Evolutionary conservation across 192 early-diverging fungal species (phyloP), one percentile per base, ranked within the genome.

Genomic region (Spizellomyces sp.): DNA sequence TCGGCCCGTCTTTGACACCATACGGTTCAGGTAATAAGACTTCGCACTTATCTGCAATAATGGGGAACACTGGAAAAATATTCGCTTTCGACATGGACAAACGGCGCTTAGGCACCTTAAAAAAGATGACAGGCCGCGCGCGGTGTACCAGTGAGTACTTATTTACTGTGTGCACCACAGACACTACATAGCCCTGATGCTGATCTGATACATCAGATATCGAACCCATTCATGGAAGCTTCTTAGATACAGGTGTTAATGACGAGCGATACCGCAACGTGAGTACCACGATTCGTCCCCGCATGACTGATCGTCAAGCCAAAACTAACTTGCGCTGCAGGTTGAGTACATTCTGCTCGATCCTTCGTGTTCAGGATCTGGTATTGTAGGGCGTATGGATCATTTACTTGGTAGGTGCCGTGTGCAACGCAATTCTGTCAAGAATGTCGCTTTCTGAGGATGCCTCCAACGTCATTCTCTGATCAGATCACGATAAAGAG

Each of bases 321-420:
- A 36, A 36, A 36, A 36, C 27, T 36, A 36, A 3, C 3, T 36
- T 36, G 56, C 6, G 3, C 27, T 36, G 27, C 59, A 36, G 27
- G 27, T 36, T 19, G 89, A 93, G 65, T 93, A 93, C 79, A 91
- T 96, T 52, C 79, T 99, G 44, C 75, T 99, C 47, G 97, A 99
- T 82, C 97, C 97, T 12, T 94, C 92, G 9, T 99, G 97, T 75
- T 95, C 93, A 9, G 97, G 97, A 7, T 95, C 93, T 9, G 97
- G 97, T 0, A 98, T 99, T 44, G 89, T 95, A 62, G 89, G 89
- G 58, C 83, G 97, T 47, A 75, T 95, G 74, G 97, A 99, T 69
- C 84, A 90, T 60, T 79, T 97, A 6, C 83, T 96, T 0, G 91
- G 91, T 77, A 76, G 79, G n/a, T 19, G 48, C 4, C 27, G 27